Evolutionary conservation across 2,329 filamentous ascomycete species (phyloP), one percentile per base, ranked within the genome.

Genomic region (Simplicillium aogashimaense): DNA sequence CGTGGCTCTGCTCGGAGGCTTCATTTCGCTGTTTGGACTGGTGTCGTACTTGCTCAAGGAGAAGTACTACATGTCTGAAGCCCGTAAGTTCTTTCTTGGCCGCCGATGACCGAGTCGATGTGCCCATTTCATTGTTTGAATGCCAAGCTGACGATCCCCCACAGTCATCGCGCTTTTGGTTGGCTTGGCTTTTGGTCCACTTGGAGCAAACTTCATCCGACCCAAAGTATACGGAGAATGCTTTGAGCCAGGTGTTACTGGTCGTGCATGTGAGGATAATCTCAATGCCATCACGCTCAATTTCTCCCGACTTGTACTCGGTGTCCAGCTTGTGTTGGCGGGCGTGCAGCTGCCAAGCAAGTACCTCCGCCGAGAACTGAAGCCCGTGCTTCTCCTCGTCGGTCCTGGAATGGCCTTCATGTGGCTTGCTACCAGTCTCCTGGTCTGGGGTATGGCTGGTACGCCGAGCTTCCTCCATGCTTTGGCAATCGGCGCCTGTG

Each of bases 11-110:
- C 63, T 94, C 11, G 89, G 89, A 12, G 89, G 86, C 2, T 95
- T 94, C 64, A 80, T 95, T 45, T 87, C 86, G 0, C 50, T 94
- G n/a, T 95, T 94, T 54, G 88, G 87, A 3, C 66, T 95, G 34
- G 86, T 95, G 1, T 95, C 87, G 1, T 94, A 88, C 55, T 72
- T 95, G 14, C 72, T 86, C 55, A 95, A 95, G 56, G 89, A 95
- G 64, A 83, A 79, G 43, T 90, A 86, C 56, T 95, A 95, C 57
- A 72, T 95, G 1, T 94, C 87, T 1, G 89, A 95, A 72, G 86
- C 89, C 39, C 67, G 86, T 90, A 67, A 58, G 83, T 76, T 32
- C 5, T 9, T 15, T 17, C 29, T 15, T 15, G 28, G 36, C 14
- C 9, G 1, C 16, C 25, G 16, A 29, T 20, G 15, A 14, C 15